Evolutionary conservation across 2,329 filamentous ascomycete species (phyloP), one percentile per base, ranked within the genome.

Genomic region (Exophiala oligosperma): DNA sequence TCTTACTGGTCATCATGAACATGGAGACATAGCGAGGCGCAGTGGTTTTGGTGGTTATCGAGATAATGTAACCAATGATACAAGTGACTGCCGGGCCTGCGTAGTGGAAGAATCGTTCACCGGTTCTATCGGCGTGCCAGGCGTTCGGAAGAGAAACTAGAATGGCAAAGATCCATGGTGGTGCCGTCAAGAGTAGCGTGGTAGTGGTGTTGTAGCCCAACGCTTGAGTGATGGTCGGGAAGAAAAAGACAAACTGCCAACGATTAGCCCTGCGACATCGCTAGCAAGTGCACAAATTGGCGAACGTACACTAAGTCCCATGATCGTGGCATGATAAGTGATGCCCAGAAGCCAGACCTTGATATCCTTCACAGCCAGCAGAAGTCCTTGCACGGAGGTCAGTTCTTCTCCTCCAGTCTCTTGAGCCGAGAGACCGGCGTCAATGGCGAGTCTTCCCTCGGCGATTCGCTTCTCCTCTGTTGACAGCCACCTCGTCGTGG

Each of bases 91-190:
- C 29, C 7, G 53, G 86, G 1, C 84, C 56, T 0, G 78, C 77
- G 58, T 91, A 80, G 71, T 91, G 88, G 69, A 82, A 83, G 71
- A 85, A 90, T 6, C 87, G 81, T 72, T 91, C 88, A 21, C 86
- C 86, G 0, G 85, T 89, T 44, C 78, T 80, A 70, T 90, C 88
- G 14, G 87, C 86, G 70, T 90, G 86, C 79, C 83, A 85, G 1
- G 87, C 84, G 63, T 89, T 90, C 44, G 78, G 56, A 62, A 85
- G 84, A 1, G 85, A 83, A 0, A 81, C 83, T 37, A 88, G 79
- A 38, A 55, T 47, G 12, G 35, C 37, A 12, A 56, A 32, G 26
- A 61, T 23, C 40, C 59, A 61, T 24, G 50, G 59, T 23, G 56
- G 56, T 17, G 55, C 56, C 4, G 56, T 50, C 37, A 51, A 14